Conservation (phyloP, 768 basidiomycete species). For the Mrakia gelida region DNA sequence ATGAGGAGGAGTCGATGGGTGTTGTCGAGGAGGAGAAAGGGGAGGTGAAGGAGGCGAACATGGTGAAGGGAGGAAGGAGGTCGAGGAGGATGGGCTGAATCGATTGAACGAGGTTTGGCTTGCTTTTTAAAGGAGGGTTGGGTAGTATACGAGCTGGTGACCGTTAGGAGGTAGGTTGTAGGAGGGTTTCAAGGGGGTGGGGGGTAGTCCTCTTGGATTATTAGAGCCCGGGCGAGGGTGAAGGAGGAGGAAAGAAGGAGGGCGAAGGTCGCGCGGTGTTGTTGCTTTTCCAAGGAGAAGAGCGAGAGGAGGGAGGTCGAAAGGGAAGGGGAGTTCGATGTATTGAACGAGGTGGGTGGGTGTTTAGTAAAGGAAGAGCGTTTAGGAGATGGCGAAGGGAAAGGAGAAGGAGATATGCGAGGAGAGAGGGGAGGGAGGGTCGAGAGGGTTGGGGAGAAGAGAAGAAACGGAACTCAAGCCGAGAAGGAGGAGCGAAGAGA, state of each 20-base stretch:
- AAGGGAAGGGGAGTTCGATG: constrained; percentile 2
- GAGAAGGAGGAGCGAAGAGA: not conserved
- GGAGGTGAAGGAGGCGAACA: not conserved
- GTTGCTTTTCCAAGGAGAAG: not conserved
- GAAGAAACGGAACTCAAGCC: not conserved
- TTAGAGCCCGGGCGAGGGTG: not conserved
- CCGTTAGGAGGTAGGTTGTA: not conserved
- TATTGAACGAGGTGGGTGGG: constrained; percentile 34
- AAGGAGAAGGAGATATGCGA: constrained; percentile 34
- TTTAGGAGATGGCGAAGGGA: constrained; percentile 16
- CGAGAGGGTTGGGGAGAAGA: constrained; percentile 15
- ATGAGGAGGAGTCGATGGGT: not conserved
- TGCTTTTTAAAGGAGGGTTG: not conserved
- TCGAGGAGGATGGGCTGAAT: not conserved
- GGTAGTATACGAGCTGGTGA: not conserved
- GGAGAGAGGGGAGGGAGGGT: constrained; percentile 33
- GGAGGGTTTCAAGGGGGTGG: not conserved
- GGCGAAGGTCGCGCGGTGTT: constrained; percentile 3
- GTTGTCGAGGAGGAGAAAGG: not conserved
- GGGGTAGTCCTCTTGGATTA: not conserved
- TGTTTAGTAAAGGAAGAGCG: constrained; percentile 29
- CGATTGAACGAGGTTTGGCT: not conserved
- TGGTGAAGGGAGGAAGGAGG: not conserved
- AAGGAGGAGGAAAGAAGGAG: not conserved
- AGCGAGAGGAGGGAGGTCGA: not conserved